A percentile compares a stretch with the other conserved stretches of the same genome.
Conservation (phyloP, 805 yeast species). For the Candida arabinofermentans region DNA sequence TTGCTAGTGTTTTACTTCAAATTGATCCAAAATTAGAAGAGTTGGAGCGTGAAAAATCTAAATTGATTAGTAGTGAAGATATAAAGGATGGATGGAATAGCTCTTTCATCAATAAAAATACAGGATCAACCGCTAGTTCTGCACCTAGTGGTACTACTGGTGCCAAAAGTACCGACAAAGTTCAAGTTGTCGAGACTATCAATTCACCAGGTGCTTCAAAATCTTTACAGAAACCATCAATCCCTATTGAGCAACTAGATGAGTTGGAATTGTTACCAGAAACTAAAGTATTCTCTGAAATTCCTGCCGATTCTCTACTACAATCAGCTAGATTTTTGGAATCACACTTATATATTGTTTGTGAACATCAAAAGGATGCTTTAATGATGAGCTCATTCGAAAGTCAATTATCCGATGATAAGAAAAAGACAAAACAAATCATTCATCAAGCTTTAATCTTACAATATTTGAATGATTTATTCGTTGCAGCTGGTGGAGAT, state of each 20-base stretch:
- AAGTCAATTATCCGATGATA: slow-evolving; percentile 61
- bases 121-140: slow-evolving; percentile 21
- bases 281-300: slow-evolving; percentile 60
- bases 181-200: slow-evolving; percentile 22
- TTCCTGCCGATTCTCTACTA: slow-evolving; percentile 46
- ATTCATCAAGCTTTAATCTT: slow-evolving; percentile 76
- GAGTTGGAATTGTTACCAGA: slow-evolving; percentile 56
- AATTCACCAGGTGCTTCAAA: slow-evolving; percentile 23
- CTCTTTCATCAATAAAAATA: slow-evolving; percentile 56
- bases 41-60: slow-evolving; percentile 64
- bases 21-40: slow-evolving; percentile 64
- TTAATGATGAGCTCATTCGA: slow-evolving; percentile 92
- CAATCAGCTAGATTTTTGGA: slow-evolving; percentile 49
- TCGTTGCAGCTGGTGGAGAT: slow-evolving; percentile 24
- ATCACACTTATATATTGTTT: slow-evolving; percentile 63
- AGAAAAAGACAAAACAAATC: slow-evolving; percentile 52
- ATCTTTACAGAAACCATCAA: slow-evolving; percentile 23
- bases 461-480: slow-evolving; percentile 49
- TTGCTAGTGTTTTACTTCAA: slow-evolving; percentile 59
- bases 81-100: slow-evolving; percentile 89
- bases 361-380: slow-evolving; percentile 85
- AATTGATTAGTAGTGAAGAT: slow-evolving; percentile 85
- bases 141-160: slow-evolving; percentile 23
- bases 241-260: slow-evolving; percentile 36
- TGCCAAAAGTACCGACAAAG: slow-evolving; percentile 20